Evolutionary conservation across 2,329 filamentous ascomycete species (phyloP), one percentile per base, ranked within the genome.

Genomic region (Dryadomyces quercus-mongolicae): DNA sequence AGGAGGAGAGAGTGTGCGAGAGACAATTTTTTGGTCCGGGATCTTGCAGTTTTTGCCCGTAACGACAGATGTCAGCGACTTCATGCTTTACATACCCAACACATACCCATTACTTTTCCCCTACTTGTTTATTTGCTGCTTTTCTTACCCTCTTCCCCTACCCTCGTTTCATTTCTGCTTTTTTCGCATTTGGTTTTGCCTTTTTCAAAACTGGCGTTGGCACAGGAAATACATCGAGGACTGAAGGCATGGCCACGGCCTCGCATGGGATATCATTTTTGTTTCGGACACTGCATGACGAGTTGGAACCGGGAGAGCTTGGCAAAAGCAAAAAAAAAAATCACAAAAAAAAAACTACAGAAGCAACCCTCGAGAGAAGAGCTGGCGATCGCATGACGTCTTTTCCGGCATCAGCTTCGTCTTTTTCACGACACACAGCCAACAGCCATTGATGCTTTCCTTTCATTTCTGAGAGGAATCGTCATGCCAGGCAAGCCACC

Each of bases 401-500:
- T 44, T 47, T 16, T 48, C 43, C 43, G 43, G 36, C 48, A 25
- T 52, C 38, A 25, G 25, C 36, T 36, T 44, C 49, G 38, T 44
- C 38, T 49, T 21, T 21, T 25, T 43, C 38, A n/a, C 18, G 31
- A 25, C 36, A 40, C 36, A 31, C 46, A 9, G 25, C 38, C 4
- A 40, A 43, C 46, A 9, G 25, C 38, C 4, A 40, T 16, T 40
- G 36, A 40, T 40, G 36, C 25, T 9, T 45, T 45, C n/a, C 45
- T 40, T 36, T 12, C 21, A 12, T 42, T 21, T 36, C 20, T 15
- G 25, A 38, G 38, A 47, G 48, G 47, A 50, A 25, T 43, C 51
- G 67, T 71, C 68, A 75, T 69, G 71, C 73, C 75, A 80, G 78
- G 78, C 79, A 80, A 77, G 78, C 79, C 77, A 81, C 81, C 80